Conservation (phyloP, 2,329 filamentous ascomycete genomes). For the Botrytis medusae region DNA sequence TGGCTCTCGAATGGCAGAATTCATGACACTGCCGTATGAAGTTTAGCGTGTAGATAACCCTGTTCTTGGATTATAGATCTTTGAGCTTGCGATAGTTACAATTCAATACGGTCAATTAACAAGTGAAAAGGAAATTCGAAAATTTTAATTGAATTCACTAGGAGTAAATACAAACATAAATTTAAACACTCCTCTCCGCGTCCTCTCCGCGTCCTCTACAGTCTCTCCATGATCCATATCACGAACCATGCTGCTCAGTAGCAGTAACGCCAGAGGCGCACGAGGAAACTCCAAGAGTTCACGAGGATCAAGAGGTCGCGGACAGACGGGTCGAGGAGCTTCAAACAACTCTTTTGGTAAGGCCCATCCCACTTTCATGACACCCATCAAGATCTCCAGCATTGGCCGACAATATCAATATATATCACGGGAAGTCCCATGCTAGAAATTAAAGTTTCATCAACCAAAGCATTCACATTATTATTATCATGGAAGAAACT, state of each 20-base stretch:
- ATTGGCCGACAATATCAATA: conserved; percentile 28
- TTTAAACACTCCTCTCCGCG: conserved; percentile 30
- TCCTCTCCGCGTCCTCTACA: conserved; percentile 12
- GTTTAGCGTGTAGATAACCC: conserved; percentile 6
- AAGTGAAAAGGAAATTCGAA: not conserved
- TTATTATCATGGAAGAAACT: conserved; percentile 12
- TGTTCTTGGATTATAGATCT: conserved; percentile 1
- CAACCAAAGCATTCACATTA: conserved; percentile 26
- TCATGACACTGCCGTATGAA: not conserved
- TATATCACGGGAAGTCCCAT: conserved; percentile 23
- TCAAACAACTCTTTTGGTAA: conserved; percentile 38
- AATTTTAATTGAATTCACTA: not conserved
- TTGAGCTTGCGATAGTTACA: not conserved
- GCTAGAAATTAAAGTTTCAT: conserved; percentile 21
- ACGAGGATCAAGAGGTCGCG: conserved; percentile 38
- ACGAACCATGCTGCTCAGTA: conserved; percentile 36
- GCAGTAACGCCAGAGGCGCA: conserved; percentile 35
- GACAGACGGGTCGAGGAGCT: conserved; percentile 39
- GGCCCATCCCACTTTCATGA: conserved; percentile 26
- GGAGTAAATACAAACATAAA: not conserved
- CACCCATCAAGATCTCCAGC: conserved; percentile 21
- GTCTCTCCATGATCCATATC: conserved; percentile 36
- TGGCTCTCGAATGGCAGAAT: not conserved
- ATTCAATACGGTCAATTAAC: not conserved
- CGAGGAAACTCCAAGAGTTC: conserved; percentile 36